Evolutionary conservation across 768 basidiomycete species (phyloP).

Genomic region (Boletales sp.): DNA sequence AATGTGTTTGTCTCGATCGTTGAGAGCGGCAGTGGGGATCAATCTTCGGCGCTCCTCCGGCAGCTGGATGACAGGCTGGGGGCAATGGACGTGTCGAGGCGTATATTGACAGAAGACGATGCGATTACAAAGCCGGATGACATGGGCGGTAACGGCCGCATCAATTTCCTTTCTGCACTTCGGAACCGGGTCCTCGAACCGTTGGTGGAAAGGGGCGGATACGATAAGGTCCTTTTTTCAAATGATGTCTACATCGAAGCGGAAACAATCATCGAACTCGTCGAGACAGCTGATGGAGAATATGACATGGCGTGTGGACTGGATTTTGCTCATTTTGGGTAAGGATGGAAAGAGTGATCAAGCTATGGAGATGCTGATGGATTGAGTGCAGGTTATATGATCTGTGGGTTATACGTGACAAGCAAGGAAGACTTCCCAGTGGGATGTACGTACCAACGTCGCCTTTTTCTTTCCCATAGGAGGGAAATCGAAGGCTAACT

Average conservation of each 20-base stretch:
- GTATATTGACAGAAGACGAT: constrained; percentile 11
- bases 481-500: too few relatives aligned
- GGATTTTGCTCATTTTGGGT: constrained; percentile 36
- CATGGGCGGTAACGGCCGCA: neutral
- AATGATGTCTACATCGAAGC: constrained; percentile 43
- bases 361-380: neutral
- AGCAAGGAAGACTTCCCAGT: constrained; percentile 12
- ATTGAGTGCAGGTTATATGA: constrained; percentile 16
- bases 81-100: neutral
- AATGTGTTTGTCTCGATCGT: constrained; percentile 38
- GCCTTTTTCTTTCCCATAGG: too few relatives aligned
- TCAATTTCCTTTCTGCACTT: constrained; percentile 9
- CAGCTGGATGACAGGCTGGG: constrained; percentile 7
- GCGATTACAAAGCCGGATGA: constrained; percentile 7
- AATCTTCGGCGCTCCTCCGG: constrained; percentile 8
- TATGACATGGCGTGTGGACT: too few relatives aligned
- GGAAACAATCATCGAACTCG: constrained; percentile 28
- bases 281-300: too few relatives aligned
- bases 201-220: constrained; percentile 32
- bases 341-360: constrained; percentile 10
- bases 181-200: constrained; percentile 30
- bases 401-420: constrained; percentile 22
- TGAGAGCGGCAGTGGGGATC: constrained; percentile 32
- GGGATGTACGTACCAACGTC: constrained; percentile 7
- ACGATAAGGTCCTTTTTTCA: constrained; percentile 38